Evolutionary conservation across 1,139 yeast species (phyloP).

Genomic region (Zygoascus hellenicus): DNA sequence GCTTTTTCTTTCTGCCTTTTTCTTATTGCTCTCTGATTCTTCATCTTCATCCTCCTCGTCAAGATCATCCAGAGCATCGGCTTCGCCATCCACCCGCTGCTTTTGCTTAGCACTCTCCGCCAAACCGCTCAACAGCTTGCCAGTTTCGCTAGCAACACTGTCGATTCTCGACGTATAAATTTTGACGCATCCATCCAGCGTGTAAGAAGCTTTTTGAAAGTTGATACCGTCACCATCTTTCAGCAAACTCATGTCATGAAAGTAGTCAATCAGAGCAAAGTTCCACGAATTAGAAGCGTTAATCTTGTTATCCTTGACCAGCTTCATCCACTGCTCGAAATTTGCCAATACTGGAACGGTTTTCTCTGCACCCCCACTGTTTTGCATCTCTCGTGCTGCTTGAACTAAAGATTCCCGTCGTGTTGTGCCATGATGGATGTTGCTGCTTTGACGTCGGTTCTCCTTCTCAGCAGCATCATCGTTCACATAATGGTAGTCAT

Average conservation of each 20-base stretch:
- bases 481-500: constrained; percentile 17
- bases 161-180: constrained; percentile 84
- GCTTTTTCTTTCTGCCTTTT: constrained; percentile 19
- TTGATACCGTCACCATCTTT: constrained; percentile 58
- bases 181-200: constrained; percentile 81
- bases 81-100: constrained; percentile 26
- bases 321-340: constrained; percentile 85
- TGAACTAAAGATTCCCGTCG: constrained; percentile 17
- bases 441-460: constrained; percentile 21
- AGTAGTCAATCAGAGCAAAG: constrained; percentile 82
- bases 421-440: constrained; percentile 13
- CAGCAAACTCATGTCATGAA: constrained; percentile 60
- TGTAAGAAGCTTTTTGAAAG: constrained; percentile 73
- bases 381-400: constrained; percentile 22
- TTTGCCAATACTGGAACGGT: constrained; percentile 42
- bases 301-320: constrained; percentile 72
- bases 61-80: constrained; percentile 25
- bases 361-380: constrained; percentile 4
- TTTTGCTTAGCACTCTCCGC: constrained; percentile 34
- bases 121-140: constrained; percentile 73
- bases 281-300: constrained; percentile 63
- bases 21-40: constrained; percentile 17
- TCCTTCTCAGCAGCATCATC: constrained; percentile 31
- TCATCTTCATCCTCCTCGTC: constrained; percentile 29
- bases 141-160: constrained; percentile 87